phyloP scores from a whole-genome alignment of 805 yeast species.

The Ogataea paradorogensis region DNA sequence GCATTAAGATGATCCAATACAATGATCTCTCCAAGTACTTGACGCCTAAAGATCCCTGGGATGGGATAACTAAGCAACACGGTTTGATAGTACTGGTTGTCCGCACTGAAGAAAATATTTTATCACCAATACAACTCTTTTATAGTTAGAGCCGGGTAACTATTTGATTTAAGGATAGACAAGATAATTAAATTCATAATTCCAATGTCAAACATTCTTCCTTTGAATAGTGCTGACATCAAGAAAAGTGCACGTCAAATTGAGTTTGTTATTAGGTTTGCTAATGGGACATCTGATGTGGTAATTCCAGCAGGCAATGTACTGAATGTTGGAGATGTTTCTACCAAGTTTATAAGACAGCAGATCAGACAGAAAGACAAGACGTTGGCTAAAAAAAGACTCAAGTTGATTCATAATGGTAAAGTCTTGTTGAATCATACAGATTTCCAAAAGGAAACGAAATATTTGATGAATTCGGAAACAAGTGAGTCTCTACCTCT shows the following conservation, averaged over 20 bases:
- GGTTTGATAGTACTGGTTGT: constrained; percentile 66
- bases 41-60: constrained; percentile 53
- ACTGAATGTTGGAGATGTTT: constrained; percentile 30
- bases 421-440: constrained; percentile 57
- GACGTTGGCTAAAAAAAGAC: constrained; percentile 40
- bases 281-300: constrained; percentile 43
- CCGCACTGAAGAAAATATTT: constrained; percentile 53
- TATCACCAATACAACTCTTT: constrained; percentile 7
- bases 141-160: constrained; percentile 12
- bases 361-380: constrained; percentile 38
- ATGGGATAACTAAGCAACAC: constrained; percentile 60
- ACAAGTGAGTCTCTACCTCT: constrained; percentile 19
- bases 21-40: constrained; percentile 66
- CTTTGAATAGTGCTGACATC: constrained; percentile 16
- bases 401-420: constrained; percentile 69
- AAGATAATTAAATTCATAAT: background rate
- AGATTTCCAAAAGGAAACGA: constrained; percentile 50
- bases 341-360: constrained; percentile 39
- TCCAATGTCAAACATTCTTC: constrained; percentile 18
- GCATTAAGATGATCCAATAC: constrained; percentile 62
- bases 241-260: constrained; percentile 5
- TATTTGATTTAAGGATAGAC: background rate
- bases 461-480: constrained; percentile 24
- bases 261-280: constrained; percentile 42
- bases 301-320: constrained; percentile 31